Evolutionary conservation across 345 rosid genomes (phyloP), one percentile per base, ranked within the genome.

Genomic region (Euphorbia pulcherrima): DNA sequence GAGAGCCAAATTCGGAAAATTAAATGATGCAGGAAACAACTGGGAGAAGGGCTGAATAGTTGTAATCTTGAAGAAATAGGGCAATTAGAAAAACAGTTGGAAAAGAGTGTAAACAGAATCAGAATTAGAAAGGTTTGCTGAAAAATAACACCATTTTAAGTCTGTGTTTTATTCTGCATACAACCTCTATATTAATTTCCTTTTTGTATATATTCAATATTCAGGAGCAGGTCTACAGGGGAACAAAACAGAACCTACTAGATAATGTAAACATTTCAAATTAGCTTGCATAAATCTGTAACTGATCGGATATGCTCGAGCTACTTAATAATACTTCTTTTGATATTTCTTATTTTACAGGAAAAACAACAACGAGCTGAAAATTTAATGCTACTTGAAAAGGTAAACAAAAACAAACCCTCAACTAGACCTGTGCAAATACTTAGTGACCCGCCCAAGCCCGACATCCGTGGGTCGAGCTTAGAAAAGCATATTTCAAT

Each of bases 191-290:
- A 6, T 30, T 18, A 6, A 30, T 5, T 8, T 17, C 9, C 2
- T n/a, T 6, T 6, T 57, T 27, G 2, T 2, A 2, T 13, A 2
- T 2, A 17, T 5, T 39, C 47, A 67, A 10, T 67, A 7, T 68
- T 17, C 87, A 92, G 98, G 81, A 80, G 68, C 86, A 88, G 74
- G 85, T 86, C 68, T 88, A 76, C 82, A 86, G 77, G 78, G 96
- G 87, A 63, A 85, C 83, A 74, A 83, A 90, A 60, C 86, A 74
- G 78, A 76, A 73, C 72, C 84, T 90, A 60, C 81, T 75, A 76
- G 88, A 81, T 73, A 87, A 86, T 93, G 98, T 92, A 80, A 69
- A 53, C 44, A 30, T 37, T 55, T 62, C 1, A 12, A 27, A 33
- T 33, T 33, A 33, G 41, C 33, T 14, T 56, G 35, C 60, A 55